phyloP scores from a whole-genome alignment of 2,329 filamentous ascomycete genomes.

The Cordyceps pruinosa region DNA sequence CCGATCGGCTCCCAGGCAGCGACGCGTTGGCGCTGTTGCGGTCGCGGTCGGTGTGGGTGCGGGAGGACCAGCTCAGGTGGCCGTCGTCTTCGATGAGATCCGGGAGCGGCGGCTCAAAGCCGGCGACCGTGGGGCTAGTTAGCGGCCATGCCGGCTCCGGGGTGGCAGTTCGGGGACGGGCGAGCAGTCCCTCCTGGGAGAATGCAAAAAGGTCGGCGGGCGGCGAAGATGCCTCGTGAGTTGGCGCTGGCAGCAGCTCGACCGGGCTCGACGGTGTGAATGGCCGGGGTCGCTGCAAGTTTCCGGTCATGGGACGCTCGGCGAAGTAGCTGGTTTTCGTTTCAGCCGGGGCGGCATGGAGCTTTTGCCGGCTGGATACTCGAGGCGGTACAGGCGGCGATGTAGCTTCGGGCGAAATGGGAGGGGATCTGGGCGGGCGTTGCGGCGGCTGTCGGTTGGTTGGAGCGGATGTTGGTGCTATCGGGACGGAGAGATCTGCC shows the following conservation, averaged over 20 bases:
- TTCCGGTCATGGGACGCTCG: constrained; percentile 38
- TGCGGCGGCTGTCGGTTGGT: constrained; percentile 3
- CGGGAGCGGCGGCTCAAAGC: constrained; percentile 41
- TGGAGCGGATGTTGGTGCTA: neutral
- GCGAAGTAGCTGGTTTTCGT: constrained; percentile 26
- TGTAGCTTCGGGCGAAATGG: constrained; percentile 28
- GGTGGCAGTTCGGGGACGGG: constrained; percentile 32
- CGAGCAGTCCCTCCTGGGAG: constrained; percentile 26
- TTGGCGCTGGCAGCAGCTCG: constrained; percentile 17
- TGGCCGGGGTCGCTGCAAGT: constrained; percentile 39
- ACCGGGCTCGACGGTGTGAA: constrained; percentile 26
- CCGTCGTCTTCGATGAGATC: constrained; percentile 61
- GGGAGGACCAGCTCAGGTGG: constrained; percentile 30
- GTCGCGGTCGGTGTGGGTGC: constrained; percentile 36
- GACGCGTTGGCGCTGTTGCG: constrained; percentile 43
- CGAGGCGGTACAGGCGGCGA: constrained; percentile 44
- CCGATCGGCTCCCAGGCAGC: constrained; percentile 48
- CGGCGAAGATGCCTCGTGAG: constrained; percentile 10
- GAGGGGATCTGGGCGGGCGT: constrained; percentile 36
- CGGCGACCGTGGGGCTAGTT: constrained; percentile 17
- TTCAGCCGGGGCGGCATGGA: constrained; percentile 38
- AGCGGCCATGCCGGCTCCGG: constrained; percentile 39
- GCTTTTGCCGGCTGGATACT: constrained; percentile 47
- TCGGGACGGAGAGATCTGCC: neutral
- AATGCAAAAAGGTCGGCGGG: constrained; percentile 18